Percentiles rank a stretch among this genome's conserved stretches.
These are phyloP conservation scores for Gossypium raimondii DNA, from an alignment of 345 rosid genomes.

Conservation along the genomic window DNA sequence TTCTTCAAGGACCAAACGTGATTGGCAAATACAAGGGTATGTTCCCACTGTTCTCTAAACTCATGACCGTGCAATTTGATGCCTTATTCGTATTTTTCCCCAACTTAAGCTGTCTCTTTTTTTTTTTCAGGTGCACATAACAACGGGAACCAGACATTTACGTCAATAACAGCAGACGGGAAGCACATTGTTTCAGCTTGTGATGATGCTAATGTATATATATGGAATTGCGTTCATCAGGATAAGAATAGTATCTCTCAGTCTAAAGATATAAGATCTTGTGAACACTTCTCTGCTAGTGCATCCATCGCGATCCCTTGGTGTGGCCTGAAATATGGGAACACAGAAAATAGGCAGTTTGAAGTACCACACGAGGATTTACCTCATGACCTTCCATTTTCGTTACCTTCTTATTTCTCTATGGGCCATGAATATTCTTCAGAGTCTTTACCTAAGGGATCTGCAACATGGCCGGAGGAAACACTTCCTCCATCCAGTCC, in stretches of 20 bases:
- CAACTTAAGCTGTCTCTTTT: neutral
- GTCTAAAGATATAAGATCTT: slow-evolving; percentile 47
- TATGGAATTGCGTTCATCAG: slow-evolving; percentile 57
- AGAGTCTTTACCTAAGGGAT: slow-evolving; percentile 73
- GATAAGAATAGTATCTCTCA: slow-evolving; percentile 32
- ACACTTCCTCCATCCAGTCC: slow-evolving; percentile 55
- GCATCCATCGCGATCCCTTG: slow-evolving; percentile 81
- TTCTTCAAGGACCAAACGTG: slow-evolving; percentile 65
- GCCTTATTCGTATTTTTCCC: neutral
- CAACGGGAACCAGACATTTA: slow-evolving; percentile 57
- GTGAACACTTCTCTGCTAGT: slow-evolving; percentile 67
- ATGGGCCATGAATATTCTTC: slow-evolving; percentile 51
- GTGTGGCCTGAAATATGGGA: slow-evolving; percentile 49
- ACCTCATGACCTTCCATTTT: slow-evolving; percentile 34
- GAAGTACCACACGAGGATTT: slow-evolving; percentile 20
- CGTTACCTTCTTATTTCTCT: slow-evolving; percentile 49
- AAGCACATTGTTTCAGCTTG: slow-evolving; percentile 79
- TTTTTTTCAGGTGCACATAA: slow-evolving; percentile 40
- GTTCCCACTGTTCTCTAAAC: neutral
- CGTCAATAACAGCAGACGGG: slow-evolving; percentile 70
- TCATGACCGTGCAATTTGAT: neutral
- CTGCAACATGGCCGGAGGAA: slow-evolving; percentile 98
- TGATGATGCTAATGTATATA: slow-evolving; percentile 68
- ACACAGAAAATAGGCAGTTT: slow-evolving; percentile 24
- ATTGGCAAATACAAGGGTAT: slow-evolving; percentile 75